Conservation (phyloP, 352 stramenopile genomes). For the Phytopythium vexans region DNA sequence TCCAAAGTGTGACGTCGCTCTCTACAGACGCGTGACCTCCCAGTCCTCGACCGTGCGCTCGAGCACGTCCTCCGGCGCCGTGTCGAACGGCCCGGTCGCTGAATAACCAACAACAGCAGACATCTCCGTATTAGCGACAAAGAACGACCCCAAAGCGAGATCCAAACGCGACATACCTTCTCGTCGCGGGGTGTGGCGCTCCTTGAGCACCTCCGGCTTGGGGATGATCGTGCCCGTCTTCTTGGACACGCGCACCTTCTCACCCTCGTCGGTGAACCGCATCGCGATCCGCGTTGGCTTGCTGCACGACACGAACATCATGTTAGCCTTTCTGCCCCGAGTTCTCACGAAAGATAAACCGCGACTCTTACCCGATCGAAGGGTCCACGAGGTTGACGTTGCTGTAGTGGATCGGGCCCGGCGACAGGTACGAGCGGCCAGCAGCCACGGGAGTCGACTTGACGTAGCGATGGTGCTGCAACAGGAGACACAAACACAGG, state of each 20-base stretch:
- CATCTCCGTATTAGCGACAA: slow-evolving; percentile 8
- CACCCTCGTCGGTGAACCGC: slow-evolving; percentile 89
- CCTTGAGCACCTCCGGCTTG: slow-evolving; percentile 89
- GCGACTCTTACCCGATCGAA: slow-evolving; percentile 45
- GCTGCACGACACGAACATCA: slow-evolving; percentile 12
- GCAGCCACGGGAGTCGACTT: slow-evolving; percentile 68
- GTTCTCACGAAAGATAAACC: not conserved
- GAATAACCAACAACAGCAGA: slow-evolving; percentile 4
- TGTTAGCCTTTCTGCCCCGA: not conserved
- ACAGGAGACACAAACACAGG: not conserved
- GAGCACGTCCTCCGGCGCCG: slow-evolving; percentile 71
- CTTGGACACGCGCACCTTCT: slow-evolving; percentile 94
- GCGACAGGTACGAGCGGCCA: slow-evolving; percentile 76
- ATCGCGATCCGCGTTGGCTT: slow-evolving; percentile 78
- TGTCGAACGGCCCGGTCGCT: slow-evolving; percentile 84
- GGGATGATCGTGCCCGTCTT: slow-evolving; percentile 95
- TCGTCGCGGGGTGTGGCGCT: slow-evolving; percentile 79
- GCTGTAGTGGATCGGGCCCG: slow-evolving; percentile 84
- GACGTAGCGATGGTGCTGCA: slow-evolving; percentile 74
- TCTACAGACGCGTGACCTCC: slow-evolving; percentile 69
- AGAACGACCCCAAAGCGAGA: not conserved
- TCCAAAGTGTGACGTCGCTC: not conserved
- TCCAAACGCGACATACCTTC: slow-evolving; percentile 40
- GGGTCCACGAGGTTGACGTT: slow-evolving; percentile 85
- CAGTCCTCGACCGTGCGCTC: slow-evolving; percentile 77